phyloP scores from a whole-genome alignment of 768 basidiomycete genomes.

The Heimioporus sp. region DNA sequence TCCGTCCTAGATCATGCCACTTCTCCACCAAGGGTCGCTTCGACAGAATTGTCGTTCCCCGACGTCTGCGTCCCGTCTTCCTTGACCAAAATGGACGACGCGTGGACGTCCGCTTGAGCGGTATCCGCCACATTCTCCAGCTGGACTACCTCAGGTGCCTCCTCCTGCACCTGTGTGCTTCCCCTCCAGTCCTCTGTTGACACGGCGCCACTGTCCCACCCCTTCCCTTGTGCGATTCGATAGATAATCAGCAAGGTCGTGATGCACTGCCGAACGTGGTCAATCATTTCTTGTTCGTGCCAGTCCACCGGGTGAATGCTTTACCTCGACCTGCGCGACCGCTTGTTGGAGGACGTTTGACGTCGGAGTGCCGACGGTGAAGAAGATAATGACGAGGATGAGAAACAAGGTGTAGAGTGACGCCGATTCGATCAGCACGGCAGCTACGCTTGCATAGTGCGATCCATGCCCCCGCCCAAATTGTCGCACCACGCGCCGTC shows the following conservation, averaged over 20 bases:
- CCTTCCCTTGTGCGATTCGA: conserved; percentile 18
- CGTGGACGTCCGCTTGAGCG: background rate
- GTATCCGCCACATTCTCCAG: background rate
- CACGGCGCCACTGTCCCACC: conserved; percentile 8
- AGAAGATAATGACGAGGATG: conserved; percentile 14
- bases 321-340: conserved; percentile 20
- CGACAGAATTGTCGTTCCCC: background rate
- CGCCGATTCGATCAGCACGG: conserved; percentile 19
- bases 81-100: background rate
- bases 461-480: conserved; percentile 16
- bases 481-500: conserved; percentile 5
- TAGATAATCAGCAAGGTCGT: conserved; percentile 18
- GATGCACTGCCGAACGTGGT: conserved; percentile 8
- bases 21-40: background rate
- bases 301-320: background rate
- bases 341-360: conserved; percentile 14
- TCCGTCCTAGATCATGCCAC: background rate
- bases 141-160: background rate
- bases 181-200: conserved; percentile 18
- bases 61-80: conserved; percentile 1
- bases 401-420: conserved; percentile 15
- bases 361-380: background rate
- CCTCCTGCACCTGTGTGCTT: background rate
- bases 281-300: background rate
- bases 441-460: conserved; percentile 4